Conservation (phyloP, 129 eudicot species). For the Daucus carota region DNA sequence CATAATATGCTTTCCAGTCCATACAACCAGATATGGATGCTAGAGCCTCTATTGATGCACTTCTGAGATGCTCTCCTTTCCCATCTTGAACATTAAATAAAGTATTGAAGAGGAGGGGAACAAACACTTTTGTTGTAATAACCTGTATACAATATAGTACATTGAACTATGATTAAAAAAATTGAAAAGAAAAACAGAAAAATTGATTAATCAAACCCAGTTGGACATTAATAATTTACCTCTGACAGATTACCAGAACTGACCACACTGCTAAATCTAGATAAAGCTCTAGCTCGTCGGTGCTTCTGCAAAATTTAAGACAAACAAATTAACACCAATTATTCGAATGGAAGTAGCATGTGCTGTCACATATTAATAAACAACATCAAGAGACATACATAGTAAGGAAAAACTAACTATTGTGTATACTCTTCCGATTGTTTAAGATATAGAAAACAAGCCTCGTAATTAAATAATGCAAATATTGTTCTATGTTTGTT, state of each 20-base stretch:
- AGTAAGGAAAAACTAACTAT: background rate
- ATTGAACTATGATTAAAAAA: constrained; percentile 2
- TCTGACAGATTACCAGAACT: constrained; percentile 40
- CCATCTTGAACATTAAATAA: constrained; percentile 59
- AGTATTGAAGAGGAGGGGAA: constrained; percentile 68
- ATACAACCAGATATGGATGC: constrained; percentile 62
- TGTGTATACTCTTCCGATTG: background rate
- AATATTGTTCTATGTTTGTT: background rate
- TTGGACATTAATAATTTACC: constrained; percentile 24
- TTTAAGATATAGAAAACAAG: background rate
- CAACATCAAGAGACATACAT: background rate
- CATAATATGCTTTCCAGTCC: constrained; percentile 66
- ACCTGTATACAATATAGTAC: constrained; percentile 32
- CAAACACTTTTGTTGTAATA: constrained; percentile 46
- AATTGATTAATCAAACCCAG: background rate
- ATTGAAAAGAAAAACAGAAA: background rate
- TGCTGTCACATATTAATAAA: background rate
- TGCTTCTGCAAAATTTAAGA: constrained; percentile 51
- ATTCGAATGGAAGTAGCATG: background rate
- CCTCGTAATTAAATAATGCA: background rate
- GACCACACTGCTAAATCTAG: constrained; percentile 43
- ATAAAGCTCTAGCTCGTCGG: constrained; percentile 71
- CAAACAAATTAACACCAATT: background rate
- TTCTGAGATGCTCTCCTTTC: constrained; percentile 68
- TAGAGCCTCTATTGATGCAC: constrained; percentile 64